These are phyloP conservation scores for Arthrobotrys megalospora DNA, from an alignment of 2,329 filamentous ascomycete genomes.

Conservation along the genomic window DNA sequence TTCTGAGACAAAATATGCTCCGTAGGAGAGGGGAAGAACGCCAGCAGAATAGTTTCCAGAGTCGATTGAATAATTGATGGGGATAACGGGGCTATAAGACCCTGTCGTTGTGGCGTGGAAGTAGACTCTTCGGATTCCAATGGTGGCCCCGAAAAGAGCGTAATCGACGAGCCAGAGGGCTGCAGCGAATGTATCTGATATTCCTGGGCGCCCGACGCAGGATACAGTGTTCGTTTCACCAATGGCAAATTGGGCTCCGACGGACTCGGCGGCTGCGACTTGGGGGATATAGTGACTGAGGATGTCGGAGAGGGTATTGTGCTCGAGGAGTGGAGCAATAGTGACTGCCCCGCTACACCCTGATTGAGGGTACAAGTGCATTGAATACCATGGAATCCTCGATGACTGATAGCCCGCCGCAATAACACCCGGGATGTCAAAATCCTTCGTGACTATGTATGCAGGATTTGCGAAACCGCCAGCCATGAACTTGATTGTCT, in stretches of 20 bases:
- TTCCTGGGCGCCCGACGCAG: slow-evolving; percentile 63
- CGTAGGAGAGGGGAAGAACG: slow-evolving; percentile 48
- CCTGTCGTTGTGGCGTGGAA: slow-evolving; percentile 64
- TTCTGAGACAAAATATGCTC: slow-evolving; percentile 53
- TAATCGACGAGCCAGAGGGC: slow-evolving; percentile 65
- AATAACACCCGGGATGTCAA: slow-evolving; percentile 48
- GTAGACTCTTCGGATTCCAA: slow-evolving; percentile 63
- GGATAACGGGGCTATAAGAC: slow-evolving; percentile 50
- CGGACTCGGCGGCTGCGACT: slow-evolving; percentile 40
- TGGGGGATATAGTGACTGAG: slow-evolving; percentile 44
- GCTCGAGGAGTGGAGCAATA: slow-evolving; percentile 30
- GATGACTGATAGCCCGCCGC: slow-evolving; percentile 29
- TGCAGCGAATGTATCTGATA: slow-evolving; percentile 64
- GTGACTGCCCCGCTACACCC: slow-evolving; percentile 37
- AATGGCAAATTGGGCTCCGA: slow-evolving; percentile 62
- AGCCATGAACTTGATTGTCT: slow-evolving; percentile 36
- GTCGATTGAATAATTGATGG: slow-evolving; percentile 11
- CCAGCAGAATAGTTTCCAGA: slow-evolving; percentile 27
- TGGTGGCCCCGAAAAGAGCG: slow-evolving; percentile 61
- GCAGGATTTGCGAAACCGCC: slow-evolving; percentile 50
- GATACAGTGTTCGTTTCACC: slow-evolving; percentile 66
- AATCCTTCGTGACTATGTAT: slow-evolving; percentile 31
- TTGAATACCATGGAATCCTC: slow-evolving; percentile 45
- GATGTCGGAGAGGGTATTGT: slow-evolving; percentile 30
- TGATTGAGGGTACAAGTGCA: slow-evolving; percentile 53